Evolutionary conservation across 139 green algal genomes (phyloP).

Genomic region (Coelastrella sp.): DNA sequence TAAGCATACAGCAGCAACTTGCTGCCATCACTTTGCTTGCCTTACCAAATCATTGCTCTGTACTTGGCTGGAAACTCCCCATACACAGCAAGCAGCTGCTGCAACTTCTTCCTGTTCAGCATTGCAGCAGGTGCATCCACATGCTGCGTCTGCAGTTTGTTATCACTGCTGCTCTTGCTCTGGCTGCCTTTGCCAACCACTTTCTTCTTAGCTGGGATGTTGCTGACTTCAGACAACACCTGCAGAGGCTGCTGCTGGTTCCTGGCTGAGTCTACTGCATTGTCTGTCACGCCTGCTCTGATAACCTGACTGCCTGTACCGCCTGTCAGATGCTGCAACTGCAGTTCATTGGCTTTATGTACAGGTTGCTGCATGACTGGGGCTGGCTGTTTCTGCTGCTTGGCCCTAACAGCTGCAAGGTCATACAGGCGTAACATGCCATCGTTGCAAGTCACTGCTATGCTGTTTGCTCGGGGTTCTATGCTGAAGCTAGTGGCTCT

Average conservation of each 20-base stretch:
- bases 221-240: slow-evolving; percentile 28
- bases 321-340: neutral
- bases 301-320: too few relatives aligned
- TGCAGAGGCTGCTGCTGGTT: neutral
- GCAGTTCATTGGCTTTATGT: slow-evolving; percentile 7
- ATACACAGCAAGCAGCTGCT: slow-evolving; percentile 68
- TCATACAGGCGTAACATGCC: slow-evolving; percentile 64
- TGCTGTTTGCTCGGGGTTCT: slow-evolving; percentile 57
- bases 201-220: neutral
- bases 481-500: slow-evolving; percentile 50
- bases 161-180: neutral
- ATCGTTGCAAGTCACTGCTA: slow-evolving; percentile 58
- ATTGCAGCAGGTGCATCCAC: slow-evolving; percentile 1
- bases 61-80: slow-evolving; percentile 79
- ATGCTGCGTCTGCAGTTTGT: neutral
- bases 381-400: neutral
- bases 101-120: slow-evolving; percentile 62
- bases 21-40: neutral
- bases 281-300: too few relatives aligned
- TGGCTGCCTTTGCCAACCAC: neutral
- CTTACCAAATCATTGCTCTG: slow-evolving; percentile 72
- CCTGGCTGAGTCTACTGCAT: slow-evolving; percentile 27
- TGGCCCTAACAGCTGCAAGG: slow-evolving; percentile 44
- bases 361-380: neutral
- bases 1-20: too few relatives aligned